phyloP scores from a whole-genome alignment of 208 protist species.

The Strigomonas oncopelti region DNA sequence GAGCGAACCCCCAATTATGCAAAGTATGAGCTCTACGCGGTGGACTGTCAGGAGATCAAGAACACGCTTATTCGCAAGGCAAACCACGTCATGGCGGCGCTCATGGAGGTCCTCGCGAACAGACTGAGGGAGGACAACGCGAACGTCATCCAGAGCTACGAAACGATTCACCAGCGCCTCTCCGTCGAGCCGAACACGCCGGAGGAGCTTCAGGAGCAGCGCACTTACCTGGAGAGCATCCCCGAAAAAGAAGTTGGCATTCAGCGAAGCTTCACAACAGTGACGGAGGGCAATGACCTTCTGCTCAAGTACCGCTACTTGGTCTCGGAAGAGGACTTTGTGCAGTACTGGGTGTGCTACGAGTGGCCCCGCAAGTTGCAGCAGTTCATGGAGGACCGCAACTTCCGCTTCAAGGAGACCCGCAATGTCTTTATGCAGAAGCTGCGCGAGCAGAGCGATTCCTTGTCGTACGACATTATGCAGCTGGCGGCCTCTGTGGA shows the following conservation, averaged over 20 bases:
- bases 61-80: constrained; percentile 47
- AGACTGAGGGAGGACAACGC: constrained; percentile 57
- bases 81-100: constrained; percentile 47
- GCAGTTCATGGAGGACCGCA: constrained; percentile 84
- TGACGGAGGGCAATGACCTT: constrained; percentile 83
- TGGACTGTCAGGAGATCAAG: constrained; percentile 89
- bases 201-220: constrained; percentile 88
- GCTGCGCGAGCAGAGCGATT: constrained; percentile 84
- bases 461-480: constrained; percentile 78
- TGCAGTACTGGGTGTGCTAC: constrained; percentile 84
- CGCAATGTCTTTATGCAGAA: constrained; percentile 86
- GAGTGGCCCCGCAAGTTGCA: constrained; percentile 89
- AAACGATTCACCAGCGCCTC: constrained; percentile 67
- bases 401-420: constrained; percentile 90
- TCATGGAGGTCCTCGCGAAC: constrained; percentile 69
- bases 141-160: constrained; percentile 64
- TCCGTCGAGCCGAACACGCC: constrained; percentile 77
- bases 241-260: constrained; percentile 69
- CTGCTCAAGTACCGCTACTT: constrained; percentile 78
- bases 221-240: constrained; percentile 68
- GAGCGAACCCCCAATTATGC: constrained; percentile 84
- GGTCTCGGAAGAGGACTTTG: constrained; percentile 70
- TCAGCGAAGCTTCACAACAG: constrained; percentile 51
- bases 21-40: constrained; percentile 85
- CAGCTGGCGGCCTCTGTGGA: constrained; percentile 80